These are phyloP conservation scores for Ascosphaera apis DNA, from an alignment of 2,329 filamentous ascomycete genomes.

Conservation along the genomic window DNA sequence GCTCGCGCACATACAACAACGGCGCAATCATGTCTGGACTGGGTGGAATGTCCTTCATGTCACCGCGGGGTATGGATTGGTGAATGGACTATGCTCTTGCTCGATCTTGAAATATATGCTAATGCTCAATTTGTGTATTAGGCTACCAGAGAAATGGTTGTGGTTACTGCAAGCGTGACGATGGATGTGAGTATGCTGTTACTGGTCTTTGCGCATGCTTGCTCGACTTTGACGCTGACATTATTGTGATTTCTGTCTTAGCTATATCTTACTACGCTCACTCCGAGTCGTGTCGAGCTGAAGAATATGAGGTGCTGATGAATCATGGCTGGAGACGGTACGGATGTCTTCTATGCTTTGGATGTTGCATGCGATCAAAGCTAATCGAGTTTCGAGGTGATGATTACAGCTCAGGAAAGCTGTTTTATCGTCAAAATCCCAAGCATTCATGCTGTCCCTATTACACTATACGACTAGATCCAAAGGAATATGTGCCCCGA, in stretches of 20 bases:
- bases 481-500: constrained; percentile 19
- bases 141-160: constrained; percentile 25
- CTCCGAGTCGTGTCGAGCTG: constrained; percentile 19
- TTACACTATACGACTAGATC: constrained; percentile 30
- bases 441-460: constrained; percentile 72
- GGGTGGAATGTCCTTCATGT: neutral
- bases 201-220: constrained; percentile 2
- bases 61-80: constrained; percentile 3
- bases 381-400: constrained; percentile 2
- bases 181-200: constrained; percentile 21
- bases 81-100: neutral
- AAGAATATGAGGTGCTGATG: constrained; percentile 25
- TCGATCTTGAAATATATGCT: neutral
- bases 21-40: neutral
- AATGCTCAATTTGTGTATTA: constrained; percentile 6
- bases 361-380: neutral
- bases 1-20: too few relatives aligned
- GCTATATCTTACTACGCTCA: constrained; percentile 24
- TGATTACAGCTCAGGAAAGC: constrained; percentile 13
- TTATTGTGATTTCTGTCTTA: constrained; percentile 6
- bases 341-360: constrained; percentile 2
- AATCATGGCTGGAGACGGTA: constrained; percentile 28
- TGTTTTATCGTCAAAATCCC: constrained; percentile 33
- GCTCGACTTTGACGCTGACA: constrained; percentile 1
- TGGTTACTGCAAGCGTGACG: constrained; percentile 24